Evolutionary conservation across 139 green algal genomes (phyloP), one percentile per base, ranked within the genome.

Genomic region (Closterium sp.): DNA sequence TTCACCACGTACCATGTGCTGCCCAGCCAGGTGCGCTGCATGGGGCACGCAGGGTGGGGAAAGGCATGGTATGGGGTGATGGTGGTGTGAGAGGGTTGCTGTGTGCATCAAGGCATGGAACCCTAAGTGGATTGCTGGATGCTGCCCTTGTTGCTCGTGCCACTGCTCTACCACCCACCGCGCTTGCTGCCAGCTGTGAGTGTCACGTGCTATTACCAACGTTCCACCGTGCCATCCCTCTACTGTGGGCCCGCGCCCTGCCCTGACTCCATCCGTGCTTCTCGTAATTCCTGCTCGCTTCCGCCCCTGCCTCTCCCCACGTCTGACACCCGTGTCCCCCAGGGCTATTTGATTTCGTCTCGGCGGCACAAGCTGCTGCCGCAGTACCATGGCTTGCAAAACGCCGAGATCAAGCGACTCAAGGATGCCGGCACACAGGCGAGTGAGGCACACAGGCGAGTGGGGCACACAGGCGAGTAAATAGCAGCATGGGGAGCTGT

Each of bases 1-100:
- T 98, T 98, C 90, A n/a, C 84, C 5, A 98, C 97, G 31, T 95
- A 93, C 0, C 97, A 98, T 92, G 92, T 93, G 4, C 93, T 98
- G 17, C 91, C 95, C 1, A 97, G 95, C 22, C 97, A 98, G 95
- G 89, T 90, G 27, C 5, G 5, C 42, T 7, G 7, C 5, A 7
- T 5, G 42, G 42, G 42, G n/a, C n/a, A n/a, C n/a, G n/a, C n/a
- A 62, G 42, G 42, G 42, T 5, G 7, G 42, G 42, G 42, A 62
- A 7, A 62, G 42, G 42, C 5, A 62, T 7, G 7, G 7, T 62
- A 5, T 7, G 42, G 42, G 42, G 45, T 1, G 45, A 4, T 19
- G 45, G 6, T 70, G 45, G 45, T 70, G 29, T 10, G 28, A 4
- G 28, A 31, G 29, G 85, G 29, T 27, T 88, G 29, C 4, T 27